Evolutionary conservation across 495 filamentous ascomycete genomes (phyloP), one percentile per base, ranked within the genome.

Genomic region (Xylaria intraflava): DNA sequence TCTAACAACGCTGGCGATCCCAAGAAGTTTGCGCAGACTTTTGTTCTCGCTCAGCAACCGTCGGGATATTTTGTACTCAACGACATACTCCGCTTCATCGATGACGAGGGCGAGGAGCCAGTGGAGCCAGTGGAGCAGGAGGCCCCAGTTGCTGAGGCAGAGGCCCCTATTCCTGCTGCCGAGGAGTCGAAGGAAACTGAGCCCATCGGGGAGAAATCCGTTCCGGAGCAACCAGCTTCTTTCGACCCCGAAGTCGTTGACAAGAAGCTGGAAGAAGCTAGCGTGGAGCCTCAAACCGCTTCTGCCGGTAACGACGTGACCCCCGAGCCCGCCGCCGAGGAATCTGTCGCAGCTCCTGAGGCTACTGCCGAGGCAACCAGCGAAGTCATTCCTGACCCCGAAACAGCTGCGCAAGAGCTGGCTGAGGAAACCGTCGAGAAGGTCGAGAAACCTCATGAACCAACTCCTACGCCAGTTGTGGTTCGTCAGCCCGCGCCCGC

Each of bases 41-140:
- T 98, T 60, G 90, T 98, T 46, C 84, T 98, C 49, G 94, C 93
- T 9, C 83, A 92, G 68, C 93, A 98, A 73, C 89, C 89, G 24
- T 96, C 92, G 40, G 93, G 93, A 46, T 98, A 97, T 74, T 98
- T 95, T 60, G 93, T 98, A 3, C 81, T 97, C 54, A 98, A 98
- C 66, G 93, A 98, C 56, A 96, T 98, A 67, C 90, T 98, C 73
- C 79, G 93, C 40, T 97, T 90, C 71, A 81, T 98, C 53, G 80
- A 83, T 33, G 92, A 95, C 51, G 88, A 93, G 54, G 76, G 78
- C 50, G 83, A 86, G 49, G 77, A 84, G 43, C 60, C 70, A 7
- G 69, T 72, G 40, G 77, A 75, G 45, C 51, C 67, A 26, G 53
- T 50, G n/a, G 63, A 67, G 49, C 72, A 79, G 51, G 72, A 77